These are phyloP conservation scores for Helotiales sp. DNA, from an alignment of 2,329 filamentous ascomycete species.

Conservation along the genomic window DNA sequence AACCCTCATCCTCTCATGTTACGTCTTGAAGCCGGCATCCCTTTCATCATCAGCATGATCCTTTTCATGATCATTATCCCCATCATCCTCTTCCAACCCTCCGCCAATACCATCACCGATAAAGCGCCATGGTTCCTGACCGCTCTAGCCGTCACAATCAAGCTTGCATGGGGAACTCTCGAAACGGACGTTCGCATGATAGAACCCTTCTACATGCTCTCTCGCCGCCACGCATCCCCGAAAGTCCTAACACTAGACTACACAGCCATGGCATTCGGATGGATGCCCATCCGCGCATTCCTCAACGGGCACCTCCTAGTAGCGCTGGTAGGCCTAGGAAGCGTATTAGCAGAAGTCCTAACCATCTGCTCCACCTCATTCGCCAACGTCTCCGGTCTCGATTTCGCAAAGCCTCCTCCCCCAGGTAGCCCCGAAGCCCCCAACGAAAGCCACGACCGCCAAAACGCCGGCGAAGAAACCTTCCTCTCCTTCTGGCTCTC, in stretches of 20 bases:
- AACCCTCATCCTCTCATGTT: constrained; percentile 72
- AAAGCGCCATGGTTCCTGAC: constrained; percentile 67
- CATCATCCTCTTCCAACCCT: constrained; percentile 57
- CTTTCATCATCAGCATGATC: constrained; percentile 59
- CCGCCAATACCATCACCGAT: constrained; percentile 55
- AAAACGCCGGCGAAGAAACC: constrained; percentile 60
- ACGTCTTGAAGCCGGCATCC: constrained; percentile 56
- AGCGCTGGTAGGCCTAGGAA: constrained; percentile 68
- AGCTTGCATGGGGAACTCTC: constrained; percentile 67
- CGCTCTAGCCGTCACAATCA: constrained; percentile 63
- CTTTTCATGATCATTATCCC: constrained; percentile 60
- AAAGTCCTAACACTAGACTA: constrained; percentile 71
- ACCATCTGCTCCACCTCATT: constrained; percentile 69
- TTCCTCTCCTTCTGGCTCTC: constrained; percentile 65
- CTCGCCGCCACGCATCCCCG: constrained; percentile 62
- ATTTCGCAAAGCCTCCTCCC: constrained; percentile 47
- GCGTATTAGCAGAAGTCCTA: constrained; percentile 70
- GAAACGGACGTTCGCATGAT: constrained; percentile 72
- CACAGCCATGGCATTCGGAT: constrained; percentile 68
- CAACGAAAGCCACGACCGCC: constrained; percentile 8
- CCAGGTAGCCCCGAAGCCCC: neutral
- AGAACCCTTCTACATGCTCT: constrained; percentile 73
- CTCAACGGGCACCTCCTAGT: constrained; percentile 65
- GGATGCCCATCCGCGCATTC: constrained; percentile 61
- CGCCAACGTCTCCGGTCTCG: constrained; percentile 61